These are phyloP conservation scores for Pterula multifida DNA, from an alignment of 1,284 basidiomycete species.

Conservation along the genomic window DNA sequence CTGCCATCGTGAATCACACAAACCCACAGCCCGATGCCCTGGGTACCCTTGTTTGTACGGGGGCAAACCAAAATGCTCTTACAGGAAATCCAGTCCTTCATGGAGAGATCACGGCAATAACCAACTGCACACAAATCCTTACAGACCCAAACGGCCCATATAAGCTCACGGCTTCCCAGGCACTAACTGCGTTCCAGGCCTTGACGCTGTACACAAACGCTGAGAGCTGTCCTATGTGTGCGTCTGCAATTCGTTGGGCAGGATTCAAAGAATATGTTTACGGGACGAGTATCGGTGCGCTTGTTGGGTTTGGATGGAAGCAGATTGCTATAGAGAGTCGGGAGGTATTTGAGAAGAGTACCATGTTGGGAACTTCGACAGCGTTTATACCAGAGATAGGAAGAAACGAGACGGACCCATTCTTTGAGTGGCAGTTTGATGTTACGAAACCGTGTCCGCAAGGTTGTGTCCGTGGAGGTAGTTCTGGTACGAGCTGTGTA, in stretches of 20 bases:
- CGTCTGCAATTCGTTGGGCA: constrained; percentile 13
- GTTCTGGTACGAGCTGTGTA: constrained; percentile 1
- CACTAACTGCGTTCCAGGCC: constrained; percentile 9
- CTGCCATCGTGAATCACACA: constrained; percentile 14
- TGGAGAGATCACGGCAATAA: constrained; percentile 14
- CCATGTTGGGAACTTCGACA: constrained; percentile 8
- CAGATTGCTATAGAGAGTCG: constrained; percentile 11
- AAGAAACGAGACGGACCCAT: constrained; percentile 13
- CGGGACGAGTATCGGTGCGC: constrained; percentile 12
- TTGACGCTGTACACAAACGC: constrained; percentile 10
- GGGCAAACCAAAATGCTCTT: constrained; percentile 7
- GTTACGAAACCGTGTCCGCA: constrained; percentile 9
- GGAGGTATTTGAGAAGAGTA: constrained; percentile 11
- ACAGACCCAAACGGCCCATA: constrained; percentile 11
- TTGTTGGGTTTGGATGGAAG: constrained; percentile 11
- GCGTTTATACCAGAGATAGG: constrained; percentile 11
- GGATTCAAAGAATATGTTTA: constrained; percentile 14
- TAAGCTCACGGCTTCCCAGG: constrained; percentile 9
- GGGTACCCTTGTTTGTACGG: constrained; percentile 12
- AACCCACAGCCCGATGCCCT: constrained; percentile 2
- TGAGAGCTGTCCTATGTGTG: constrained; percentile 15
- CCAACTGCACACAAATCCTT: constrained; percentile 11
- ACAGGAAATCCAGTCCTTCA: constrained; percentile 12
- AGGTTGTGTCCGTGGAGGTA: constrained; percentile 9
- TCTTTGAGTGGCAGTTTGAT: constrained; percentile 13